phyloP scores from a whole-genome alignment of 2,329 filamentous ascomycete species.

The Pseudogymnoascus sp. region DNA sequence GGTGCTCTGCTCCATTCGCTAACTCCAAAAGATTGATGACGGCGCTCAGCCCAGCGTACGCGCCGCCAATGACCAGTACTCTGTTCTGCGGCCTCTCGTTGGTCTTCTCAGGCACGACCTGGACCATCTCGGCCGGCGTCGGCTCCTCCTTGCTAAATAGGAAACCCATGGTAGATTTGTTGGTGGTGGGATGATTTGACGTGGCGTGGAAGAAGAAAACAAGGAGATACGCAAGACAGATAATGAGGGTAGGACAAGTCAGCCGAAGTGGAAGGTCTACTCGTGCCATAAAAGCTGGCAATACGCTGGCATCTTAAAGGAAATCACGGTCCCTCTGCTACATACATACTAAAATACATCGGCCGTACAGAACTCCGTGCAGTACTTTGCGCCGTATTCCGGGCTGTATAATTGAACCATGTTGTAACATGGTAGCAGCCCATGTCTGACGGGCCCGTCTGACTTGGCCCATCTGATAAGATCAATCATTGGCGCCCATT shows the following conservation, averaged over 20 bases:
- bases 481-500: background rate
- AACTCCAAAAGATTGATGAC: constrained; percentile 62
- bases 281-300: background rate
- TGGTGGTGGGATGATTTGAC: background rate
- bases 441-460: background rate
- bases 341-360: background rate
- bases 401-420: background rate
- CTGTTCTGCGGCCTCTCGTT: constrained; percentile 24
- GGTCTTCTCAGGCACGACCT: constrained; percentile 13
- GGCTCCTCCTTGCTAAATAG: constrained; percentile 17
- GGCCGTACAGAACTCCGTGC: background rate
- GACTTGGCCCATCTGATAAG: background rate
- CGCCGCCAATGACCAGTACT: constrained; percentile 63
- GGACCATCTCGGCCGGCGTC: constrained; percentile 18
- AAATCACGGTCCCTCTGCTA: background rate
- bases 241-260: background rate
- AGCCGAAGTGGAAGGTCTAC: background rate
- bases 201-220: background rate
- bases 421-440: background rate
- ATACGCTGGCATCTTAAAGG: constrained; percentile 1
- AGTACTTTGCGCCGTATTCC: background rate
- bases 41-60: constrained; percentile 63
- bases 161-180: constrained; percentile 1
- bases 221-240: background rate
- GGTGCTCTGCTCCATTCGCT: constrained; percentile 43